Evolutionary conservation across 2,329 filamentous ascomycete genomes (phyloP).

Genomic region (Xylariaceae sp.): DNA sequence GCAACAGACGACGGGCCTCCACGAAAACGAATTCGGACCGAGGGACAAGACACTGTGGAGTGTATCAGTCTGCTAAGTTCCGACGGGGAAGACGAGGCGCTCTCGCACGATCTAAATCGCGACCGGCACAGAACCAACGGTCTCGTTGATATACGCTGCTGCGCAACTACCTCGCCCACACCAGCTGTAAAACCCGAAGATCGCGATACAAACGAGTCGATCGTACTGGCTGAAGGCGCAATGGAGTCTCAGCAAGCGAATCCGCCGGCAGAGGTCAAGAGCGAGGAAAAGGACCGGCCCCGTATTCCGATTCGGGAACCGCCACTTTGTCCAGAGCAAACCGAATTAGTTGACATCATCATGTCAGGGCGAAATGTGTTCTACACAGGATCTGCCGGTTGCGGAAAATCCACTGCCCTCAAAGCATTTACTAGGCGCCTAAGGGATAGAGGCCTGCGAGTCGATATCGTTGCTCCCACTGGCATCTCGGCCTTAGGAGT

Average conservation of each 20-base stretch:
- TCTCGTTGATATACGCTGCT: no score
- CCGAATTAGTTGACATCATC: conserved; percentile 49
- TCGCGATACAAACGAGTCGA: no score
- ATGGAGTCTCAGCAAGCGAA: no score
- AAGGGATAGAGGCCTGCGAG: conserved; percentile 31
- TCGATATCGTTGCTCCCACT: conserved; percentile 58
- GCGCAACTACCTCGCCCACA: no score
- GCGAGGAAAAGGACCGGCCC: neutral
- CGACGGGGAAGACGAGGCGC: conserved; percentile 4
- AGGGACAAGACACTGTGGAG: neutral
- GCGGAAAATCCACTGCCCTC: conserved; percentile 56
- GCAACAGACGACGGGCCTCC: neutral
- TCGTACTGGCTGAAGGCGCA: no score
- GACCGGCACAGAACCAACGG: no score
- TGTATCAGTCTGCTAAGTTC: conserved; percentile 13
- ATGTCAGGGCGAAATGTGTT: conserved; percentile 56
- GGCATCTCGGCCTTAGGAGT: conserved; percentile 58
- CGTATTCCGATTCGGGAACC: conserved; percentile 10
- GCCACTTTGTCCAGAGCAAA: conserved; percentile 46
- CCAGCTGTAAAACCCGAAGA: no score
- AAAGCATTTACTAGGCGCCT: conserved; percentile 45
- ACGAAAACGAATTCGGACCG: conserved; percentile 7
- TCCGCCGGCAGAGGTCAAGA: neutral
- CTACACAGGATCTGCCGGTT: conserved; percentile 62
- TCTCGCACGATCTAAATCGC: neutral